phyloP scores from a whole-genome alignment of 2,329 filamentous ascomycete genomes.

The Pseudonectria buxi region DNA sequence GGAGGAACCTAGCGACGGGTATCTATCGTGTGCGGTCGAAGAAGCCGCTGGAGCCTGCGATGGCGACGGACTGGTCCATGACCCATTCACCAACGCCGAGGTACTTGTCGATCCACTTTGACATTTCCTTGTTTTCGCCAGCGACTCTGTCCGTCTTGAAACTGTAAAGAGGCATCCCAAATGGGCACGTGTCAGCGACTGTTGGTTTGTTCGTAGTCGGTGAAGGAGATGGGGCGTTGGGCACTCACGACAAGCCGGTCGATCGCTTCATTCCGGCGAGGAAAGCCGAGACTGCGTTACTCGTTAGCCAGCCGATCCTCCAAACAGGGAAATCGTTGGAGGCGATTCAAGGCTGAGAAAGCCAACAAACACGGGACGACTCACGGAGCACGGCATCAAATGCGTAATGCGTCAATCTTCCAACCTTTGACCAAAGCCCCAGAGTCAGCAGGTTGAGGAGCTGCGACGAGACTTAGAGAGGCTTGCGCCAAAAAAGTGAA shows the following conservation, averaged over 20 bases:
- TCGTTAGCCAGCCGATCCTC: conserved; percentile 2
- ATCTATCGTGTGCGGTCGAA: conserved; percentile 81
- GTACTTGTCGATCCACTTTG: conserved; percentile 88
- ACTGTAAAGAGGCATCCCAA: conserved; percentile 51
- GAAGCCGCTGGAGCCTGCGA: conserved; percentile 80
- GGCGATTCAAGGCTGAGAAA: too few species aligned
- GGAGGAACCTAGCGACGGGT: neutral
- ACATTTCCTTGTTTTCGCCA: conserved; percentile 71
- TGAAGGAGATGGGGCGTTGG: conserved; percentile 1
- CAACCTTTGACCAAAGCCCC: conserved; percentile 71
- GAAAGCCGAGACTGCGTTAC: conserved; percentile 85
- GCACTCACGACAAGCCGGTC: conserved; percentile 90
- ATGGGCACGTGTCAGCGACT: conserved; percentile 24
- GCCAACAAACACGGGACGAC: too few species aligned
- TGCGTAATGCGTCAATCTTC: conserved; percentile 87
- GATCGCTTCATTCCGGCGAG: conserved; percentile 96
- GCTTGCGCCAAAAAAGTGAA: conserved; percentile 16
- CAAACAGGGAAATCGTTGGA: too few species aligned
- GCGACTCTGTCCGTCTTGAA: conserved; percentile 80
- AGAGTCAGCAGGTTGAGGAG: conserved; percentile 63
- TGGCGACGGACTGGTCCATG: conserved; percentile 93
- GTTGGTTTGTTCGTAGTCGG: neutral
- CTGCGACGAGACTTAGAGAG: conserved; percentile 37
- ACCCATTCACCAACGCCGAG: conserved; percentile 94
- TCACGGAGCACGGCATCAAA: conserved; percentile 90